Evolutionary conservation across 1,284 basidiomycete species (phyloP).

Genomic region (Pseudozyma pruni): DNA sequence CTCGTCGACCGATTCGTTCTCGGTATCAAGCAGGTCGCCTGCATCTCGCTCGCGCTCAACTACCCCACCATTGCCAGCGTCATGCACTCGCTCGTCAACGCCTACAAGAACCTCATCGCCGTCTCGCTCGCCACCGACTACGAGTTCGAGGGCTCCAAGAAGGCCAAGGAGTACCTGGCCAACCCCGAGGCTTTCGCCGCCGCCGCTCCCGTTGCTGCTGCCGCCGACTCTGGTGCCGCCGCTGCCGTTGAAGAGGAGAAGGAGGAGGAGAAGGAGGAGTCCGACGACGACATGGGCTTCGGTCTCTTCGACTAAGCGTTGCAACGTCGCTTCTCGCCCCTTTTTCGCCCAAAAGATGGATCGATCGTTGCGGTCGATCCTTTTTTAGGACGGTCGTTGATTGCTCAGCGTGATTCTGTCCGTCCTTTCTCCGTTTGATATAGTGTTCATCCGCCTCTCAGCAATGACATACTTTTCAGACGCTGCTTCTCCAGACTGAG

Average conservation of each 20-base stretch:
- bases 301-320: conserved; percentile 83
- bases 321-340: no score
- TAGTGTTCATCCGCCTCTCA: no score
- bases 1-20: conserved; percentile 89
- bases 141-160: conserved; percentile 90
- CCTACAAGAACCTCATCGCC: conserved; percentile 95
- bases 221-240: conserved; percentile 72
- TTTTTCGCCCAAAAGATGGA: background rate
- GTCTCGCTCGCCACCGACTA: conserved; percentile 92
- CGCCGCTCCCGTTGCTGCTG: conserved; percentile 77
- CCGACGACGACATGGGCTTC: conserved; percentile 65
- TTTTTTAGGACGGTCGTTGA: no score
- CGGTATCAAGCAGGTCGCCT: conserved; percentile 94
- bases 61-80: conserved; percentile 96
- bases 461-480: no score
- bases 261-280: conserved; percentile 79
- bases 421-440: no score
- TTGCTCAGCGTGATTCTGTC: no score
- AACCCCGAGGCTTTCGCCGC: conserved; percentile 95
- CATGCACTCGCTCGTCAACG: conserved; percentile 93
- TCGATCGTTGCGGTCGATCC: no score
- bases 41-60: conserved; percentile 91
- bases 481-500: no score
- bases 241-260: conserved; percentile 70
- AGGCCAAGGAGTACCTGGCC: conserved; percentile 95